phyloP scores from a whole-genome alignment of 164 flowering plant species.

The Buxus sempervirens region DNA sequence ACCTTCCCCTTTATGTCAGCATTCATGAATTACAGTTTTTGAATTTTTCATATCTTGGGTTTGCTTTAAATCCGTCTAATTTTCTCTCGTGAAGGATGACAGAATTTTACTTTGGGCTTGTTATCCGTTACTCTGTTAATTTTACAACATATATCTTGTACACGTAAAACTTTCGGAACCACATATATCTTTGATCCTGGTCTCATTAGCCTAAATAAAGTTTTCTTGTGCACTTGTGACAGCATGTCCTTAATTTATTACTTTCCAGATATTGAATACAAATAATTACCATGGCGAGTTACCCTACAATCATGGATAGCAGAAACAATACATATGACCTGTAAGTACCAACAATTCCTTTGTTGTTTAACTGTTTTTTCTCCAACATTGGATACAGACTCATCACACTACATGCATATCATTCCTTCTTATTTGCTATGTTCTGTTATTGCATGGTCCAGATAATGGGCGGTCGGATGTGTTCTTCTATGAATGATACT shows the following conservation, averaged over 20 bases:
- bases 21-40: not conserved
- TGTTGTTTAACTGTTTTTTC: not conserved
- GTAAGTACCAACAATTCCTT: slow-evolving; percentile 45
- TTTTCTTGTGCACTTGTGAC: not conserved
- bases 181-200: too few relatives aligned
- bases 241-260: slow-evolving; percentile 33
- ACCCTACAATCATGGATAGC: slow-evolving; percentile 89
- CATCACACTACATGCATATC: not conserved
- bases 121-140: not conserved
- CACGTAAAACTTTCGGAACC: too few relatives aligned
- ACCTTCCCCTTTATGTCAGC: not conserved
- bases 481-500: slow-evolving; percentile 1
- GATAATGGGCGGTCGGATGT: not conserved
- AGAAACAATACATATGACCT: slow-evolving; percentile 82
- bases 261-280: slow-evolving; percentile 75
- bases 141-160: too few relatives aligned
- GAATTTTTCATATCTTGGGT: too few relatives aligned
- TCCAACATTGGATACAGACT: not conserved
- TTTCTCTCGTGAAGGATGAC: not conserved
- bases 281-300: slow-evolving; percentile 95
- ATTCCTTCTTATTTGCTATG: not conserved
- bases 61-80: not conserved
- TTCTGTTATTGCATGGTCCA: not conserved
- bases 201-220: not conserved
- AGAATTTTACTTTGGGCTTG: not conserved